phyloP scores from a whole-genome alignment of 148 eudicot species.

The Vaccinium vitisidaea region DNA sequence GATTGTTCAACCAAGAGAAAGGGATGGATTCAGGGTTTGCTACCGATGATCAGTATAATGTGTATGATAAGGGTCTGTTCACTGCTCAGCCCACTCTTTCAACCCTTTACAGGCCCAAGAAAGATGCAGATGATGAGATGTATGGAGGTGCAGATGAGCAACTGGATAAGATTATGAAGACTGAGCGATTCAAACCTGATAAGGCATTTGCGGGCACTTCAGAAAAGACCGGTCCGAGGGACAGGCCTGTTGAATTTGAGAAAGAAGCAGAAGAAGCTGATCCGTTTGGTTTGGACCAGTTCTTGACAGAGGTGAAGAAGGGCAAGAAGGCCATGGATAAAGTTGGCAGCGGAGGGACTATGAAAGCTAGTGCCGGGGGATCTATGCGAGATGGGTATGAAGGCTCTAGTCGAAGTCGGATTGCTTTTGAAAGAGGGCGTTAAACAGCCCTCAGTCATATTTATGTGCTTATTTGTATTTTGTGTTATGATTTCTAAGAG shows the following conservation, averaged over 20 bases:
- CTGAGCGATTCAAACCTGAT: slow-evolving; percentile 73
- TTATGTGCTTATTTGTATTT: background rate
- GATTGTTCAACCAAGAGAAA: slow-evolving; percentile 84
- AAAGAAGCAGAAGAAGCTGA: slow-evolving; percentile 71
- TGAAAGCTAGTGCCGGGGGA: slow-evolving; percentile 72
- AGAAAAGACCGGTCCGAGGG: slow-evolving; percentile 61
- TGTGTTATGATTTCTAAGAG: background rate
- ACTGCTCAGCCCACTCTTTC: slow-evolving; percentile 72
- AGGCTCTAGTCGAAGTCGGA: slow-evolving; percentile 55
- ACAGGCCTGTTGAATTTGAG: slow-evolving; percentile 81
- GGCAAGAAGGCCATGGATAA: slow-evolving; percentile 72
- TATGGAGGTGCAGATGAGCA: slow-evolving; percentile 85
- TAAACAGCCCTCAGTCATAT: slow-evolving; percentile 7
- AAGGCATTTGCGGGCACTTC: slow-evolving; percentile 67
- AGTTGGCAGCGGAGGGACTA: slow-evolving; percentile 67
- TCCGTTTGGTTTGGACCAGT: slow-evolving; percentile 80
- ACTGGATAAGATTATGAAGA: slow-evolving; percentile 70
- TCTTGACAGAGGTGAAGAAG: slow-evolving; percentile 70
- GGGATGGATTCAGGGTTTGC: slow-evolving; percentile 91
- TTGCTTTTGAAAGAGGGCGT: slow-evolving; percentile 54
- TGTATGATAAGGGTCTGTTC: slow-evolving; percentile 78
- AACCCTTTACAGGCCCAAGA: slow-evolving; percentile 75
- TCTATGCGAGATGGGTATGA: slow-evolving; percentile 64
- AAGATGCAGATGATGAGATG: slow-evolving; percentile 60
- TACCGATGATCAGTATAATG: slow-evolving; percentile 78